A percentile compares a stretch with the other conserved stretches of the same genome.
Evolutionary conservation across 495 filamentous ascomycete species (phyloP).

Genomic region (Tuber indicum): DNA sequence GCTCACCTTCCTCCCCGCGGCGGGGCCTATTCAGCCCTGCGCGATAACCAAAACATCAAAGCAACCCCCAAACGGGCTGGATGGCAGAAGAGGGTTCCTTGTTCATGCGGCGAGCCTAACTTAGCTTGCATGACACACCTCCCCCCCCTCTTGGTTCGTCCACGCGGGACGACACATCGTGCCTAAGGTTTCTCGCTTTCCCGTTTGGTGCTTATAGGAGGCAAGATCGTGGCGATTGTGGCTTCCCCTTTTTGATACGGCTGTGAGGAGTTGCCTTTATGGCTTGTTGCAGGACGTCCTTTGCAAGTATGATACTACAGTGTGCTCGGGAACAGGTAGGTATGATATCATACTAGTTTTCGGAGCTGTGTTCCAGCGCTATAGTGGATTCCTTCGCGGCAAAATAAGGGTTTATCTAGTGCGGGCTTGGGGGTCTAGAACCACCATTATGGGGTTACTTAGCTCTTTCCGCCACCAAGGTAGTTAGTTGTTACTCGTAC

Average conservation of each 20-base stretch:
- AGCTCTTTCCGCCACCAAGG: too few species aligned
- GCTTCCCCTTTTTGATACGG: neutral
- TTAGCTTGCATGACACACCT: neutral
- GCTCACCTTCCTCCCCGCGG: neutral
- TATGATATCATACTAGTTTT: neutral
- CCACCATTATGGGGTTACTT: too few species aligned
- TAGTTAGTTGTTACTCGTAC: neutral
- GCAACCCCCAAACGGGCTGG: neutral
- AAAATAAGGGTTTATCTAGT: neutral
- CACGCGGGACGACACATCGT: neutral
- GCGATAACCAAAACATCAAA: neutral
- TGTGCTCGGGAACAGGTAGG: neutral
- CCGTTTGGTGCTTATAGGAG: neutral
- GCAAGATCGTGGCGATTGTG: neutral
- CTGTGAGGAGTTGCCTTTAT: too few species aligned
- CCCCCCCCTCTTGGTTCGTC: neutral
- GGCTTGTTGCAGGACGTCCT: neutral
- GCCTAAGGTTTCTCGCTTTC: neutral
- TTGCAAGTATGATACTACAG: neutral
- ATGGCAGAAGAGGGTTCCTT: neutral
- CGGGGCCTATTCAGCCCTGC: neutral
- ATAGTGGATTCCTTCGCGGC: neutral
- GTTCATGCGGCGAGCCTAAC: neutral
- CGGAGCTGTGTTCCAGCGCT: neutral
- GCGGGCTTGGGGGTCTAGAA: too few species aligned